phyloP scores from a whole-genome alignment of 805 yeast species.

The Ogataea neopini region DNA sequence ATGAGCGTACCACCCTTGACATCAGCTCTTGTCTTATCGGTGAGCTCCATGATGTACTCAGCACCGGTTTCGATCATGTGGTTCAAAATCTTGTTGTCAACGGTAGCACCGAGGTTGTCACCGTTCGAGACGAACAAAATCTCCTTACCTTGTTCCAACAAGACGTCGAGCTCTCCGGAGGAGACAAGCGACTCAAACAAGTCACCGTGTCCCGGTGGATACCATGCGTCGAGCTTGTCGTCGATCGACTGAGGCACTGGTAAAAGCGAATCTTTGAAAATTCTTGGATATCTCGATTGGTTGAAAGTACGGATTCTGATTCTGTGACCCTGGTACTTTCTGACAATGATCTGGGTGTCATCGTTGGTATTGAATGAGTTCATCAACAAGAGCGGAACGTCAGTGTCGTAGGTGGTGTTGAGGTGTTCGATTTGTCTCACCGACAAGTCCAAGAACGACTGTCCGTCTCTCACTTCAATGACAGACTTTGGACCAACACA shows the following conservation, averaged over 20 bases:
- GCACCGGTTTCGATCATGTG: conserved; percentile 91
- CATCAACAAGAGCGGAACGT: conserved; percentile 95
- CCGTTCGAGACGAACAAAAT: conserved; percentile 94
- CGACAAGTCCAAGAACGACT: conserved; percentile 90
- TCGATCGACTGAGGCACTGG: conserved; percentile 84
- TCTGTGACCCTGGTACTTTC: conserved; percentile 95
- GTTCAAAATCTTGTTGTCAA: conserved; percentile 82
- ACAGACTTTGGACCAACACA: conserved; percentile 99
- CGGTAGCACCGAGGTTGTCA: conserved; percentile 98
- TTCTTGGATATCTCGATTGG: conserved; percentile 97
- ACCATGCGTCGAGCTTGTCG: conserved; percentile 86
- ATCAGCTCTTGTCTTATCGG: conserved; percentile 98
- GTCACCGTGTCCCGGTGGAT: conserved; percentile 99
- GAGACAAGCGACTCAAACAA: conserved; percentile 85
- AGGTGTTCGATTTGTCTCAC: conserved; percentile 97
- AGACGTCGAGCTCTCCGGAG: conserved; percentile 88
- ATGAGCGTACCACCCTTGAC: conserved; percentile 99
- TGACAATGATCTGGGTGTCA: conserved; percentile 92
- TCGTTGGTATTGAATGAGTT: conserved; percentile 97
- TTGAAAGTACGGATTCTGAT: conserved; percentile 93
- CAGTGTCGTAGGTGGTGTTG: conserved; percentile 85
- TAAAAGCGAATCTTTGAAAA: conserved; percentile 89
- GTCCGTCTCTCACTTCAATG: conserved; percentile 98
- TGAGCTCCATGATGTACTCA: conserved; percentile 97
- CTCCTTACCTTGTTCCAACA: conserved; percentile 92